A percentile compares a stretch with the other conserved stretches of the same genome.
Evolutionary conservation across 306 rosid genomes (phyloP).

Genomic region (Trichosanthes cucumerina): DNA sequence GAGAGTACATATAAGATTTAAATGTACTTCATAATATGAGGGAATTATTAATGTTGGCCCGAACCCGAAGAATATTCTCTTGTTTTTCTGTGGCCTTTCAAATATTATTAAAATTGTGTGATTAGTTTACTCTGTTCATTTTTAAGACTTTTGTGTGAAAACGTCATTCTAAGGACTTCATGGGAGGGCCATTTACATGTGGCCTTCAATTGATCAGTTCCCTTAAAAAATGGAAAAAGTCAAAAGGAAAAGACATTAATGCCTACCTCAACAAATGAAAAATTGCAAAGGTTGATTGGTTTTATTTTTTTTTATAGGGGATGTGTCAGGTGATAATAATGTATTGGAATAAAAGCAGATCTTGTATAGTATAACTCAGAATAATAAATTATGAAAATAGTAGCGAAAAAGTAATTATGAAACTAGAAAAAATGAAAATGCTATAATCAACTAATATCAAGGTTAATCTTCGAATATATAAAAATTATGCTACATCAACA

Average conservation of each 20-base stretch:
- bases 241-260: background rate
- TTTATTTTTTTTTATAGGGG: no score
- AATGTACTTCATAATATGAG: background rate
- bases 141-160: background rate
- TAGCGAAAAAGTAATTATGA: no score
- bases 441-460: no score
- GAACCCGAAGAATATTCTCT: background rate
- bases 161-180: background rate
- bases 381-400: no score
- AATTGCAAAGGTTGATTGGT: background rate
- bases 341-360: no score
- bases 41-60: background rate
- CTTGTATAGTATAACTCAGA: no score
- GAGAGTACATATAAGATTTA: no score
- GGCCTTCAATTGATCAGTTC: background rate
- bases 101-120: background rate
- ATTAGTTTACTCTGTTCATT: background rate
- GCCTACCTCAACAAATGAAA: background rate
- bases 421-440: no score
- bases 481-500: no score
- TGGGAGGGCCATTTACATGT: background rate
- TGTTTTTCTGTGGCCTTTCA: background rate
- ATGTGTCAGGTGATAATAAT: no score
- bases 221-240: background rate
- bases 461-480: no score